Evolutionary conservation across 169 alveolate species (phyloP), one percentile per base, ranked within the genome.

Genomic region (Cyclospora cayetanensis): DNA sequence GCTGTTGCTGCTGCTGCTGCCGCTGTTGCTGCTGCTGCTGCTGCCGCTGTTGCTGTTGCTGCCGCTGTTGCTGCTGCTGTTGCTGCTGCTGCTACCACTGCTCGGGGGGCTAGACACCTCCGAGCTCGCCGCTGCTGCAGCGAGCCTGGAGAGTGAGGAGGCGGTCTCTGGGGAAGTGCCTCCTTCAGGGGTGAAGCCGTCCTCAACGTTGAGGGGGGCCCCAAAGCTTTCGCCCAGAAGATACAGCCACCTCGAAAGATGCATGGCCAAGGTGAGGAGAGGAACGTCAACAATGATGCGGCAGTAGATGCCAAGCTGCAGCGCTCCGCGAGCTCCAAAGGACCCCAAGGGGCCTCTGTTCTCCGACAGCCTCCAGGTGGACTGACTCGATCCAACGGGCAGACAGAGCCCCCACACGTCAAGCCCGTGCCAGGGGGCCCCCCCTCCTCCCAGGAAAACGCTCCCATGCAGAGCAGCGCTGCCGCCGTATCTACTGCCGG

Each of bases 391-490:
- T 65, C 85, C 85, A 1, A 74, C 34, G 31, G 85, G 85, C 34
- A 74, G n/a, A n/a, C 85, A 74, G 65, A 74, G 85, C 42, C 85
- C 85, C 85, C 85, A 74, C n/a, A 74, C n/a, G 41, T 74, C 85
- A 0, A 74, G 25, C 7, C 65, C 85, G 25, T 65, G 53, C 25
- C 53, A 74, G 65, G 85, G 85, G 31, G 80, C 52, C 18, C 27
- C 34, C 80, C 80, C 80, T 2, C 34, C n/a, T 0, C 0, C 9
- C 52, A 42, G 29, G 43, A 37, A 9, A 3, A 37, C 18, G 35
- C 20, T 0, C 22, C 77, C 18, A 42, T 25, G 25, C 46, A n/a
- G 18, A 0, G 11, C 34, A 25, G 41, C 34, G 80, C 50, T 25
- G 80, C 52, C 37, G 52, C 27, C n/a, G 65, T 12, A 41, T 60